Base-by-base conservation (phyloP, 1,284 basidiomycete species). In the Grifola frondosa region DNA sequence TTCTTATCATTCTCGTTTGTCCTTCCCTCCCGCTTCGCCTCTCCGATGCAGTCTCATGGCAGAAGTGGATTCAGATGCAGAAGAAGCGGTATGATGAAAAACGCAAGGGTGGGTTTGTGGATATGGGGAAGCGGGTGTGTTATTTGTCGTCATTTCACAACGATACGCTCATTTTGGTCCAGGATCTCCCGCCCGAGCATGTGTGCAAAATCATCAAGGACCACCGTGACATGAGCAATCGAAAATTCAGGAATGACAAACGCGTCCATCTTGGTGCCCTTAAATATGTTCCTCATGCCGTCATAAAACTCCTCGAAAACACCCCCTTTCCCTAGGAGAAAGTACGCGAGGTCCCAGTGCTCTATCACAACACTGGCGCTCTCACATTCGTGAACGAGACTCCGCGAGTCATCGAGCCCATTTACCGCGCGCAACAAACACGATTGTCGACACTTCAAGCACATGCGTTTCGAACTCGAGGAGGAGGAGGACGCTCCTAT, bases 281-380 rank as follows among this genome's bases (percentile, higher is more conserved):
- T 61, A 97, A 97, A 71, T 98, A 98, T 66, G 92, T 99, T 35
- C 96, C 97, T 26, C 96, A 99, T 66, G 96, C 96, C 25, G 95
- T 99, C 49, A 91, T 98, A 86, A 99, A 98, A 71, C 78, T 99
- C 46, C 77, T 99, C 53, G 96, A 99, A 71, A 99, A 98, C 69
- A 94, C 98, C 59, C 97, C 97, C 37, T 95, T 85, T 72, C 96
- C 96, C 40, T 99, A 97, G 96, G 96, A 99, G 77, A 93, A 96
- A 80, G 92, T 96, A 28, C 89, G 92, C 57, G 94, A 97, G 67
- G 94, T 97, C 3, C 92, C 91, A 10, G 91, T 95, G n/a, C 75
- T 97, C 44, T 97, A 97, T 68, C 94, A 97, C 61, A 94, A 99
- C 60, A 97, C 96, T 13, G 97, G 96, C 54, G 96, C 96, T 35